These are phyloP conservation scores for Copromyces sp. DNA, from an alignment of 495 filamentous ascomycete species.

Conservation along the genomic window DNA sequence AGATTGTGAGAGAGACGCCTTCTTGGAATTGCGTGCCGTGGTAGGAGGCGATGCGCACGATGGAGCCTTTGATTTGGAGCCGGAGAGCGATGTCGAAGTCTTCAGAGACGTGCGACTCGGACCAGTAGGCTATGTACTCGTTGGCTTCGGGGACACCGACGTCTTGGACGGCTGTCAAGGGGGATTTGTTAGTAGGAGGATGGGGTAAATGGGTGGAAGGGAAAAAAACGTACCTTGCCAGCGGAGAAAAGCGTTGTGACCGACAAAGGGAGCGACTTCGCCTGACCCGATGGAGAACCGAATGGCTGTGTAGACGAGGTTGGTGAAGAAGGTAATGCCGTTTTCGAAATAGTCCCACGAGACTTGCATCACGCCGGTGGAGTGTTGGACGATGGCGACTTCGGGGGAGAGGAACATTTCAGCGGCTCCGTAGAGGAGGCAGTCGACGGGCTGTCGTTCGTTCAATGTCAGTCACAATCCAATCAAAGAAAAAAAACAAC, in stretches of 20 bases:
- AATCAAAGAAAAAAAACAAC: background rate
- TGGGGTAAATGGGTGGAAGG: background rate
- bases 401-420: constrained; percentile 67
- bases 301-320: constrained; percentile 65
- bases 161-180: constrained; percentile 49
- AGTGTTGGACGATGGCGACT: constrained; percentile 41
- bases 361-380: constrained; percentile 50
- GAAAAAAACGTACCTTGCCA: constrained; percentile 33
- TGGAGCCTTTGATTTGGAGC: constrained; percentile 55
- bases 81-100: constrained; percentile 74
- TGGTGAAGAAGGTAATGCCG: constrained; percentile 69
- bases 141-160: constrained; percentile 52
- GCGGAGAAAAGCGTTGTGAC: constrained; percentile 63
- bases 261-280: constrained; percentile 63
- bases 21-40: constrained; percentile 64
- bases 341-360: constrained; percentile 61
- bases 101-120: constrained; percentile 65
- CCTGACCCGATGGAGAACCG: constrained; percentile 62
- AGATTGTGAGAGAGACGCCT: constrained; percentile 68
- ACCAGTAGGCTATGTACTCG: constrained; percentile 65
- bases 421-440: constrained; percentile 56
- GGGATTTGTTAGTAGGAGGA: background rate
- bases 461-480: background rate
- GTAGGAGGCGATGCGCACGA: constrained; percentile 58
- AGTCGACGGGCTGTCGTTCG: constrained; percentile 40